Evolutionary conservation across 2,329 filamentous ascomycete genomes (phyloP).

Genomic region (Xylariaceae sp.): DNA sequence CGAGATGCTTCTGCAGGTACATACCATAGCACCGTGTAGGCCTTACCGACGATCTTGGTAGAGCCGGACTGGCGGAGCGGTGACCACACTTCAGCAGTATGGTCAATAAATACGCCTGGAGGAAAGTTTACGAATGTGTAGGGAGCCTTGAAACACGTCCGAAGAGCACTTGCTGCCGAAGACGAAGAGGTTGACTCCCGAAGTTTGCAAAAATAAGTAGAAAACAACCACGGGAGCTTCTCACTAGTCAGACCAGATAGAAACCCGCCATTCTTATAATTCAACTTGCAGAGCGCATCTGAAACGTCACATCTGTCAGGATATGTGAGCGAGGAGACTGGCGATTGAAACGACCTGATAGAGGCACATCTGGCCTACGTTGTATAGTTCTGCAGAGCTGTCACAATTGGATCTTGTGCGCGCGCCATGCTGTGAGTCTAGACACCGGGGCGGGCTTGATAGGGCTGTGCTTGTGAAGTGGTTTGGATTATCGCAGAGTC

Average conservation of each 20-base stretch:
- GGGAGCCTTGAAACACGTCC: too few relatives aligned
- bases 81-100: conserved; percentile 41
- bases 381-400: conserved; percentile 33
- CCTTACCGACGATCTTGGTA: conserved; percentile 54
- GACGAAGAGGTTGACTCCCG: too few relatives aligned
- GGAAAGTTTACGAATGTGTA: too few relatives aligned
- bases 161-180: too few relatives aligned
- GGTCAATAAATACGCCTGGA: too few relatives aligned
- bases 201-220: too few relatives aligned
- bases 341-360: background rate
- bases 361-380: conserved; percentile 26
- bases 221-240: too few relatives aligned
- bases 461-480: background rate
- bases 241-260: conserved; percentile 46
- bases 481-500: too few relatives aligned
- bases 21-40: conserved; percentile 49
- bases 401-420: conserved; percentile 30
- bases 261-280: conserved; percentile 50
- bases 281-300: conserved; percentile 51
- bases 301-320: conserved; percentile 46
- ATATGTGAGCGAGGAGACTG: background rate
- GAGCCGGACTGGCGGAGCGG: conserved; percentile 47
- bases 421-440: conserved; percentile 19
- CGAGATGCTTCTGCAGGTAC: too few relatives aligned
- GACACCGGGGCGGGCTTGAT: background rate